Conservation (phyloP, 805 yeast genomes). For the Torulaspora gathmanii region DNA sequence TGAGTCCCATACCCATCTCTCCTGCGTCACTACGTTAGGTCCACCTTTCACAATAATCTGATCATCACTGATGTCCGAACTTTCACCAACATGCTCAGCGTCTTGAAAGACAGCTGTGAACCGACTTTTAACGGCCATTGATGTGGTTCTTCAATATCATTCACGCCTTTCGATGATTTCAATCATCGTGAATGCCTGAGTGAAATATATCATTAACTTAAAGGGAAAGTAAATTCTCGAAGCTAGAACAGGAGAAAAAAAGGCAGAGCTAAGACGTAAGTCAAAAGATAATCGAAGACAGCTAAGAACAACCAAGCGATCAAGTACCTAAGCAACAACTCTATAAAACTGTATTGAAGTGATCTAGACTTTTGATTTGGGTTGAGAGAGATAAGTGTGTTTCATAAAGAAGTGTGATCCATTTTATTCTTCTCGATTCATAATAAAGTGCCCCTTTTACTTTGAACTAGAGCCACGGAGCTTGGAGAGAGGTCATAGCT, state of each 20-base stretch:
- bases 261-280: background rate
- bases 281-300: background rate
- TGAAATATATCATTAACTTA: background rate
- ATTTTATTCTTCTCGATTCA: slow-evolving; percentile 1
- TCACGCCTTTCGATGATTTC: background rate
- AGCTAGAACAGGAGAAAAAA: background rate
- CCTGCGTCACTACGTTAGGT: slow-evolving; percentile 16
- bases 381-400: slow-evolving; percentile 2
- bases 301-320: background rate
- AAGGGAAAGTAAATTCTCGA: slow-evolving; percentile 9
- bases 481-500: background rate
- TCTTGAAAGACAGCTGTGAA: slow-evolving; percentile 19
- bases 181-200: background rate
- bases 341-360: slow-evolving; percentile 1
- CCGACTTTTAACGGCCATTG: slow-evolving; percentile 15
- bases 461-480: background rate
- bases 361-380: background rate
- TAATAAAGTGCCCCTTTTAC: slow-evolving; percentile 1
- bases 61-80: slow-evolving; percentile 14
- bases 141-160: background rate
- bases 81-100: slow-evolving; percentile 15
- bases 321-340: background rate
- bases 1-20: slow-evolving; percentile 12
- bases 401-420: background rate
- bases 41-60: slow-evolving; percentile 19